Percentiles rank a stretch among this genome's conserved stretches.
Conservation (phyloP, 306 rosid genomes). For the Vigna hirtella region DNA sequence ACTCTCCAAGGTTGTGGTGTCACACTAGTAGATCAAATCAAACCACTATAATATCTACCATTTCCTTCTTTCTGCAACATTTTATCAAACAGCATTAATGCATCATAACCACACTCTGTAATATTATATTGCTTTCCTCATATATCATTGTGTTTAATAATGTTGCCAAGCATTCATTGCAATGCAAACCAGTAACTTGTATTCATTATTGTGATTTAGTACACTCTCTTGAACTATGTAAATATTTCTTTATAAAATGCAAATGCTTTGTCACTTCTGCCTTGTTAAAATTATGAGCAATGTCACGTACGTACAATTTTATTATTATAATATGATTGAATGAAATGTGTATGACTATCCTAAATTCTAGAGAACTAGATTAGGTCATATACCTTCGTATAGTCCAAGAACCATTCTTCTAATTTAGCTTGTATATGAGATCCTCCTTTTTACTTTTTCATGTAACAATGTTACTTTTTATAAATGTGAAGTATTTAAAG, state of each 20-base stretch:
- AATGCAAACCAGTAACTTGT: conserved; percentile 3
- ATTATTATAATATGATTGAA: no score
- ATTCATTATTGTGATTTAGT: conserved; percentile 5
- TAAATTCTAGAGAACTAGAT: no score
- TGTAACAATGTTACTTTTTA: no score
- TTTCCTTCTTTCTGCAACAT: neutral
- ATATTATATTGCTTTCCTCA: neutral
- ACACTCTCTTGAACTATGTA: neutral
- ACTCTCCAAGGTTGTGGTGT: conserved; percentile 30
- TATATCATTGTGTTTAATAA: neutral
- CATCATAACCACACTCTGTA: neutral
- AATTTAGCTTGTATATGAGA: no score
- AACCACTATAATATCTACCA: neutral
- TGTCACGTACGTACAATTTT: no score
- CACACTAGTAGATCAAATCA: neutral
- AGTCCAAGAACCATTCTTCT: no score
- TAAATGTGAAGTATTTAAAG: no score
- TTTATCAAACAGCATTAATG: neutral
- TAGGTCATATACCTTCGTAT: no score
- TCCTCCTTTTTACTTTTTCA: no score
- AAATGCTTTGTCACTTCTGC: neutral
- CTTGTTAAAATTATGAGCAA: neutral
- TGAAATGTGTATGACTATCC: no score
- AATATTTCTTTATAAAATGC: neutral
- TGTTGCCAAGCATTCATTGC: neutral